Evolutionary conservation across 805 yeast species (phyloP), one percentile per base, ranked within the genome.

Genomic region (Candida corydali): DNA sequence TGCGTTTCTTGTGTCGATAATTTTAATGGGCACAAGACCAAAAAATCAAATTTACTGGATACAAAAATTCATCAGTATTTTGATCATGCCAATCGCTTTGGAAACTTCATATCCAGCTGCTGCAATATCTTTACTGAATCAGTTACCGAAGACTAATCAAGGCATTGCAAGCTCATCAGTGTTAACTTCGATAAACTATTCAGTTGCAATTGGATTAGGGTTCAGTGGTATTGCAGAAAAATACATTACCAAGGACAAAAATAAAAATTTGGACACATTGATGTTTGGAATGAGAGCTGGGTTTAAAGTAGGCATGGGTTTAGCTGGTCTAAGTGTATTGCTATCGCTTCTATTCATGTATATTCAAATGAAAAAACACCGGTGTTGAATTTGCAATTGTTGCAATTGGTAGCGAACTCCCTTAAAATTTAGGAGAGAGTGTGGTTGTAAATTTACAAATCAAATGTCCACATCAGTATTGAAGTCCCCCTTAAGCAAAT

Each of bases 121-220:
- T 0, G 75, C 86, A 0, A 65, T 83, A 35, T 67, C 80, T 8
- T 55, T 83, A 28, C 70, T 80, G 17, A 73, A 76, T 37, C 59
- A 63, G 25, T 62, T 83, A 17, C 88, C 89, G 0, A 59, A 64
- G 37, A 63, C 70, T 35, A 77, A 79, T 45, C 93, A 84, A 57
- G 93, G 91, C 5, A 75, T 81, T 65, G 89, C 88, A 1, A 88
- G 86, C 0, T 80, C 88, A 0, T 60, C 84, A 38, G 81, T 82
- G 1, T 70, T 81, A 15, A 82, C 91, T 0, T 73, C 80, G 48
- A 78, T 80, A 10, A 84, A 81, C 54, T 84, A 84, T 51, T 76
- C 87, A 1, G 78, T 62, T 22, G 52, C 64, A 16, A 50, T 61
- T 18, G 66, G 66, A 3, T 50, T 62, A 31, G 66, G 66, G 1